Evolutionary conservation across 139 green algal genomes (phyloP).

Genomic region (Micromonas commoda): DNA sequence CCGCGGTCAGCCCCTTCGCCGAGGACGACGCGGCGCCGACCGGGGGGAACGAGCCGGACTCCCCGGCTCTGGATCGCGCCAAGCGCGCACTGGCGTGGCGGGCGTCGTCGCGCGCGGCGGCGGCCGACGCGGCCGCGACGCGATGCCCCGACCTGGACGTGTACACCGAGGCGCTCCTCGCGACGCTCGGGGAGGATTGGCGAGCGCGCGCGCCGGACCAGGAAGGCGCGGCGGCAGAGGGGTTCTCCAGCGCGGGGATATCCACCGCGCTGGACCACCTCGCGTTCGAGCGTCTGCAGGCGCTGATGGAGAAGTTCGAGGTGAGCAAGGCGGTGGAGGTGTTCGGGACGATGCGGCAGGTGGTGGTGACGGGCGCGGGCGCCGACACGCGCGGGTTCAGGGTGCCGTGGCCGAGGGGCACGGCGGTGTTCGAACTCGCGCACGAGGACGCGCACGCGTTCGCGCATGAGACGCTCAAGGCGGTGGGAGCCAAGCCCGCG

Average conservation of each 20-base stretch:
- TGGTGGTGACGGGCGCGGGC: not conserved
- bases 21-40: not conserved
- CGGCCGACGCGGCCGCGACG: not conserved
- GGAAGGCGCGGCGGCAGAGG: not conserved
- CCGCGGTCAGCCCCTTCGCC: not conserved
- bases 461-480: not conserved
- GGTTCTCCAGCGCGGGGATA: not conserved
- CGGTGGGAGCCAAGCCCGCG: not conserved
- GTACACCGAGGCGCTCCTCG: constrained; percentile 3
- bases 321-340: not conserved
- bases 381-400: constrained; percentile 7
- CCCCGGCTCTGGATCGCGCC: not conserved
- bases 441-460: not conserved
- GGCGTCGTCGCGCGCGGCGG: not conserved
- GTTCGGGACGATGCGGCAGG: not conserved
- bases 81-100: not conserved
- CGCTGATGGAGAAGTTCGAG: not conserved
- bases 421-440: constrained; percentile 2
- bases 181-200: not conserved
- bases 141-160: constrained; percentile 10
- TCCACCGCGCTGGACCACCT: constrained; percentile 5
- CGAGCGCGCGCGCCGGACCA: not conserved
- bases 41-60: not conserved
- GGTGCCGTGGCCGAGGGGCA: constrained; percentile 3
- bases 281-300: not conserved